Conservation (phyloP, 768 basidiomycete species). For the Phylloporus sp. region DNA sequence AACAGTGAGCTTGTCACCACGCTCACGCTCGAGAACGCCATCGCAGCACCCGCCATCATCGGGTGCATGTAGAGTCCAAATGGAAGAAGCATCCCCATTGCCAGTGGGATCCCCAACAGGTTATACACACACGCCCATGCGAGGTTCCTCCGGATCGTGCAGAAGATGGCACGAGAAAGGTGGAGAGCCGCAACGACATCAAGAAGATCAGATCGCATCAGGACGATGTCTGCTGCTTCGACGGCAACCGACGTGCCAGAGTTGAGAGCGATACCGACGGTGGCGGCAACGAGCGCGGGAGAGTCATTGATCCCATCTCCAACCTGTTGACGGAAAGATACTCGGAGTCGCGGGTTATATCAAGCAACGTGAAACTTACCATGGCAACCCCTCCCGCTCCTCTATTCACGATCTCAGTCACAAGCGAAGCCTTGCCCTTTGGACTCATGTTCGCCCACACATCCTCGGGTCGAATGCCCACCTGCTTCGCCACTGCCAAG, state of each 20-base stretch:
- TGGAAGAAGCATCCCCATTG: conserved; percentile 95
- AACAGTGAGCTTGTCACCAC: conserved; percentile 89
- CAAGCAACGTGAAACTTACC: conserved; percentile 46
- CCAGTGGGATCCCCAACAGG: conserved; percentile 88
- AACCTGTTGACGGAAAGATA: conserved; percentile 49
- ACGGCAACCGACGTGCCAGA: conserved; percentile 97
- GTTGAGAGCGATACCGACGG: conserved; percentile 94
- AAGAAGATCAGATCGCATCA: conserved; percentile 94
- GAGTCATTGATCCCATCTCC: conserved; percentile 99
- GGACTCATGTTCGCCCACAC: conserved; percentile 95
- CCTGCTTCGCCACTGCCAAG: conserved; percentile 80
- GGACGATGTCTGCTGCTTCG: conserved; percentile 96
- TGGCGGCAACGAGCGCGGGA: conserved; percentile 92
- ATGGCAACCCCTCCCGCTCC: conserved; percentile 76
- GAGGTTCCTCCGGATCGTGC: conserved; percentile 88
- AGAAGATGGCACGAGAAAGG: conserved; percentile 84
- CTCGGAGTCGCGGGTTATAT: not conserved
- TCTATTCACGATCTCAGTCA: conserved; percentile 75
- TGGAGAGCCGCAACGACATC: conserved; percentile 97
- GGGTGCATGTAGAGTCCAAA: conserved; percentile 92
- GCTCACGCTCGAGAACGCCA: conserved; percentile 96
- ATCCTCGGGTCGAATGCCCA: conserved; percentile 77
- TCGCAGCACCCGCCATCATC: conserved; percentile 97
- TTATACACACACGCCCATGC: conserved; percentile 97
- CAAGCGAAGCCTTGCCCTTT: conserved; percentile 86